phyloP scores from a whole-genome alignment of 371 early-diverging fungal species.

The Blyttiomyces sp. region DNA sequence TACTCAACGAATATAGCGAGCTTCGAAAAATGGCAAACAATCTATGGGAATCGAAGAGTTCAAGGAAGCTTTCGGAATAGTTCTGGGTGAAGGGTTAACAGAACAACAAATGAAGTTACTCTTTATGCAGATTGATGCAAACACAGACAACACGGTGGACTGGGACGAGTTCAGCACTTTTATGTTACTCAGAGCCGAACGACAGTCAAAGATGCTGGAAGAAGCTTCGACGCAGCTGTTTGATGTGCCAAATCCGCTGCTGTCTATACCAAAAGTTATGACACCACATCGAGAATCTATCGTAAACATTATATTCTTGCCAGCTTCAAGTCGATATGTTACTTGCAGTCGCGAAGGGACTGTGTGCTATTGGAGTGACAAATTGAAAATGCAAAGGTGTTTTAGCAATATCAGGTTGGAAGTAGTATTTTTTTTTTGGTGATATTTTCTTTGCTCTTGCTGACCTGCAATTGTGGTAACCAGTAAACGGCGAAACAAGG shows the following conservation, averaged over 20 bases:
- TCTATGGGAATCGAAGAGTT: constrained; percentile 39
- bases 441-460: neutral
- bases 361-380: constrained; percentile 46
- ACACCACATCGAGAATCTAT: constrained; percentile 45
- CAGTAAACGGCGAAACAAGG: too few species aligned
- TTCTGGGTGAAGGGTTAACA: constrained; percentile 40
- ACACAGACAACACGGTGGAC: constrained; percentile 45
- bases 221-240: constrained; percentile 35
- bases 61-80: constrained; percentile 41
- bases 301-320: constrained; percentile 29
- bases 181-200: constrained; percentile 47
- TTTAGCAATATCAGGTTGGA: constrained; percentile 34
- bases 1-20: neutral
- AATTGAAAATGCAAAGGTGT: constrained; percentile 41
- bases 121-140: constrained; percentile 54
- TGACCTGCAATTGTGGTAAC: neutral
- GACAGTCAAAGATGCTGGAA: constrained; percentile 41
- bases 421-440: neutral
- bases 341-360: constrained; percentile 46
- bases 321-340: constrained; percentile 24
- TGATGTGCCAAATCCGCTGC: constrained; percentile 26
- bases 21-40: constrained; percentile 26
- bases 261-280: constrained; percentile 9
- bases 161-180: constrained; percentile 56
- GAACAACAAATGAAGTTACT: constrained; percentile 47